These are phyloP conservation scores for Lavandula angustifolia DNA, from an alignment of 257 asterid genomes.

Conservation along the genomic window DNA sequence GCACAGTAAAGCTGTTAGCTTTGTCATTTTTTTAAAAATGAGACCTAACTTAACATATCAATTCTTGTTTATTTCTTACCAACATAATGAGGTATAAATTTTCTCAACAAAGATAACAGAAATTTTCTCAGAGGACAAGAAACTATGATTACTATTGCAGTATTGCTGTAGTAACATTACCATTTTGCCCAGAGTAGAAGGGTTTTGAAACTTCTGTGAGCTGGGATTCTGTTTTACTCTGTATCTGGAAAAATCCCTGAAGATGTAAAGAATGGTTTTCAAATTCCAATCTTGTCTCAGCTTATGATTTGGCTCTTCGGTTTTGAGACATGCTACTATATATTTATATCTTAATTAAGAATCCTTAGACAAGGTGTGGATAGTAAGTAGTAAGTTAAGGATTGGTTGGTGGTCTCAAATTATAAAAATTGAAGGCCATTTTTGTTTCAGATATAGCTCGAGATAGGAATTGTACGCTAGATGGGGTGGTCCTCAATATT, in stretches of 20 bases:
- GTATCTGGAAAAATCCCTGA: slow-evolving; percentile 1
- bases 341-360: neutral
- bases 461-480: neutral
- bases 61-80: neutral
- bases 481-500: neutral
- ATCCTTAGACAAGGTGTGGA: neutral
- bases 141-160: slow-evolving; percentile 7
- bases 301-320: slow-evolving; percentile 17
- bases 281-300: slow-evolving; percentile 11
- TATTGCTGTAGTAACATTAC: neutral
- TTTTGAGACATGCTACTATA: slow-evolving; percentile 3
- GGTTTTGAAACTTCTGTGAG: neutral
- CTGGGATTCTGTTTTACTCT: slow-evolving; percentile 3
- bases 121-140: slow-evolving; percentile 7
- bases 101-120: neutral
- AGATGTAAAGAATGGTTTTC: neutral
- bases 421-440: neutral
- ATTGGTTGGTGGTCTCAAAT: neutral
- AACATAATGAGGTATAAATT: too few species aligned
- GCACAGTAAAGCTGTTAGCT: slow-evolving; percentile 18
- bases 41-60: neutral
- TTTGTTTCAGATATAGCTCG: neutral
- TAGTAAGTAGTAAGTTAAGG: neutral
- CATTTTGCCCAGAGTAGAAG: slow-evolving; percentile 4
- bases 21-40: neutral